Evolutionary conservation across 768 basidiomycete species (phyloP).

Genomic region (Chalciporus pseudorubinellus): DNA sequence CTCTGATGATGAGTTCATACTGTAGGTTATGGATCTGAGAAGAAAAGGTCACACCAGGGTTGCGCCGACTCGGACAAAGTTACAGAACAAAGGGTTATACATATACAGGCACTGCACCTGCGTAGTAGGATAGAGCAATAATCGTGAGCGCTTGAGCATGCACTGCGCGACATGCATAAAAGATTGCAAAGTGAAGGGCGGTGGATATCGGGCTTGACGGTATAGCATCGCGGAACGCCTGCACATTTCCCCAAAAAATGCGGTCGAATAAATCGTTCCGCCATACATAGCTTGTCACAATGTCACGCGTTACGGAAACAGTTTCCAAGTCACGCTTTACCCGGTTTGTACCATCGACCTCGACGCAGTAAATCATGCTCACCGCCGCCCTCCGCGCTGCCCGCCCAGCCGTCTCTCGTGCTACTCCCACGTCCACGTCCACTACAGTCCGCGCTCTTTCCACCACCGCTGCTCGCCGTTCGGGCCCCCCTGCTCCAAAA

Average conservation of each 20-base stretch:
- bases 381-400: conserved; percentile 24
- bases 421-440: conserved; percentile 20
- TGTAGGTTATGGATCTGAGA: neutral
- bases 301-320: conserved; percentile 25
- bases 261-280: too few species aligned
- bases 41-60: neutral
- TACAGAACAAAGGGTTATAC: too few species aligned
- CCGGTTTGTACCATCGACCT: conserved; percentile 26
- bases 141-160: too few species aligned
- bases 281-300: too few species aligned
- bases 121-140: too few species aligned
- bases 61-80: neutral
- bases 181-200: too few species aligned
- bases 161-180: too few species aligned
- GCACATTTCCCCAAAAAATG: too few species aligned
- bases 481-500: conserved; percentile 60
- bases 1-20: neutral
- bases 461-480: conserved; percentile 50
- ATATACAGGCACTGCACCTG: too few species aligned
- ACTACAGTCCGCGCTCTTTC: conserved; percentile 55
- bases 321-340: conserved; percentile 26
- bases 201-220: neutral
- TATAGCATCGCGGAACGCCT: too few species aligned
- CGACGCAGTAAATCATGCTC: conserved; percentile 23
- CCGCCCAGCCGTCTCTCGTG: conserved; percentile 25